Evolutionary conservation across 2,329 filamentous ascomycete species (phyloP), one percentile per base, ranked within the genome.

Genomic region (Gliomastix tumulicola): DNA sequence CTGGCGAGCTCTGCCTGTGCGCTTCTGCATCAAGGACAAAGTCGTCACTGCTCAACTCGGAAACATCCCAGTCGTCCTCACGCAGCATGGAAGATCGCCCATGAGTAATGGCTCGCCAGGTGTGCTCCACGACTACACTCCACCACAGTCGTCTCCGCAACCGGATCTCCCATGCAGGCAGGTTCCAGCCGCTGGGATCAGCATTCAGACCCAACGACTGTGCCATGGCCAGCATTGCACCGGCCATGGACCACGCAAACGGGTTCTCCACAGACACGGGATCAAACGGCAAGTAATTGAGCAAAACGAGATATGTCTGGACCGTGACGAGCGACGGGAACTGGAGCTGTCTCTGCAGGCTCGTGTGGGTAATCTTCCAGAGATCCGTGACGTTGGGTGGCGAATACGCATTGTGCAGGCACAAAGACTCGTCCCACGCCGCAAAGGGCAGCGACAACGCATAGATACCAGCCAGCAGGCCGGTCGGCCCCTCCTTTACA

Each of bases 101-200:
- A 19, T 47, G 44, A 12, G 43, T 47, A 21, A 47, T 34, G 5
- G 44, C 34, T 7, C 44, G 44, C 44, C 44, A 47, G 27, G 36
- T 44, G 18, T 45, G 36, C 25, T 47, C 44, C 17, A 40, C 38
- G 4, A 44, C 37, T 6, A 45, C 43, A 7, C 42, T 25, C 43
- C 44, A 47, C 44, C 44, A 47, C 11, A 47, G 28, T 27, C 44
- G 21, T 27, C 44, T 40, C 3, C 44, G 38, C 19, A 47, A 30
- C 12, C 41, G 36, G 15, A 41, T 35, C 17, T 47, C 44, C 32
- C 38, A 39, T 7, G 32, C 8, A 3, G 44, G 43, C 2, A 47
- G 18, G 13, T 42, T 45, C 43, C 44, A 47, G n/a, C 30, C 30
- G 5, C 13, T 32, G 6, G 41, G 43, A 10, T 47, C 43, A 15